Evolutionary conservation across 2,329 filamentous ascomycete genomes (phyloP).

Genomic region (Fusarium sp.): DNA sequence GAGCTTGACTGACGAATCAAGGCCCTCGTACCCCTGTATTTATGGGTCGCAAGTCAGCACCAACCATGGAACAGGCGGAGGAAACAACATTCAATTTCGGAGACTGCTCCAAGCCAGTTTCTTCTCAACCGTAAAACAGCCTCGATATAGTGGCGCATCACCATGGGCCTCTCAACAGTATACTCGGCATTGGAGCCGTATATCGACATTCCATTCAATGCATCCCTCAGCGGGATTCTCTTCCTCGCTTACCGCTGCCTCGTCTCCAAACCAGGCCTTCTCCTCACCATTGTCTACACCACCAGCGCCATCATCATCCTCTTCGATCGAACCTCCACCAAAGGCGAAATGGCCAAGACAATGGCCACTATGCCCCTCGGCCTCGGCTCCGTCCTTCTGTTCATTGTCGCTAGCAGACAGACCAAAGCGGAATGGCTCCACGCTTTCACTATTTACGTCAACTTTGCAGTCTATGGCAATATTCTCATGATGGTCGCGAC

Average conservation of each 20-base stretch:
- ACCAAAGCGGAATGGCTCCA: background rate
- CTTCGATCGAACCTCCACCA: background rate
- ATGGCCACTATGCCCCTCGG: background rate
- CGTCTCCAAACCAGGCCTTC: background rate
- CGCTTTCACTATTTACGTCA: background rate
- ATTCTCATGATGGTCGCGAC: constrained; percentile 1
- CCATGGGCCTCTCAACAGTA: background rate
- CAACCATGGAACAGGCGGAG: background rate
- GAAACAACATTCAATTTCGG: background rate
- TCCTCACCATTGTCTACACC: background rate
- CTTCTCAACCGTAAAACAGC: background rate
- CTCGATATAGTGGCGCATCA: background rate
- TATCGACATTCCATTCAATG: background rate
- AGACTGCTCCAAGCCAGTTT: background rate
- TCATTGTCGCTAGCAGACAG: background rate
- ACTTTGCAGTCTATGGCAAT: background rate
- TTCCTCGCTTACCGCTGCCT: background rate
- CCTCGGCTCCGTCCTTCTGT: background rate
- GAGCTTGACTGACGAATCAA: background rate
- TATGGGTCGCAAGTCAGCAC: background rate
- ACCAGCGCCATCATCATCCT: background rate
- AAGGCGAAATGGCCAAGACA: background rate
- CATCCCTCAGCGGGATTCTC: background rate
- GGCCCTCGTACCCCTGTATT: background rate
- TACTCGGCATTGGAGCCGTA: background rate